Evolutionary conservation across 345 rosid genomes (phyloP).

Genomic region (Corchorus capsularis): DNA sequence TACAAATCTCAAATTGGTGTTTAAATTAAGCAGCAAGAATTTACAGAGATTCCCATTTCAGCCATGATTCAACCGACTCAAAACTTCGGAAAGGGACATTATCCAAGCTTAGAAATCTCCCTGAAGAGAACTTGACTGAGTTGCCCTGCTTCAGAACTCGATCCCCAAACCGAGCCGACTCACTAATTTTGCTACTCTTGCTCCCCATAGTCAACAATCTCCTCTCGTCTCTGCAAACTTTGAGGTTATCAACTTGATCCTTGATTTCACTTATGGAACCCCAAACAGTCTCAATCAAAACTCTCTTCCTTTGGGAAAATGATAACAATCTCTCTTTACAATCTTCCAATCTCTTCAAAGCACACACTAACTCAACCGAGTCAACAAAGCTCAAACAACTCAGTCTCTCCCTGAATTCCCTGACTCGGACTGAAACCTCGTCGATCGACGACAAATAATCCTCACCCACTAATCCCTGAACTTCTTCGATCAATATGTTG

Average conservation of each 20-base stretch:
- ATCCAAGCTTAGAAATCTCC: conserved; percentile 36
- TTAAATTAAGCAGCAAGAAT: background rate
- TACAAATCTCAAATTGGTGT: background rate
- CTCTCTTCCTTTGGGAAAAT: conserved; percentile 43
- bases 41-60: background rate
- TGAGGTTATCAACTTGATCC: conserved; percentile 29
- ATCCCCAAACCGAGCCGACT: conserved; percentile 66
- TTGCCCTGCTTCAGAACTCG: conserved; percentile 33
- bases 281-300: conserved; percentile 55
- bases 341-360: conserved; percentile 52
- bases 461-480: conserved; percentile 47
- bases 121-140: conserved; percentile 44
- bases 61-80: background rate
- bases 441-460: conserved; percentile 60
- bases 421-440: conserved; percentile 50
- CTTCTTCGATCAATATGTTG: conserved; percentile 42
- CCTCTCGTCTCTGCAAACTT: conserved; percentile 24
- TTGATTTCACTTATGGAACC: conserved; percentile 44
- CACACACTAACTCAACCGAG: conserved; percentile 65
- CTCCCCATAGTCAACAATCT: conserved; percentile 29
- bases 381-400: conserved; percentile 55
- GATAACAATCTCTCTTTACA: conserved; percentile 46
- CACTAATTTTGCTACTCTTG: conserved; percentile 30
- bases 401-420: conserved; percentile 60
- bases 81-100: background rate